Evolutionary conservation across 306 rosid species (phyloP).

Genomic region (Fagus sylvatica): DNA sequence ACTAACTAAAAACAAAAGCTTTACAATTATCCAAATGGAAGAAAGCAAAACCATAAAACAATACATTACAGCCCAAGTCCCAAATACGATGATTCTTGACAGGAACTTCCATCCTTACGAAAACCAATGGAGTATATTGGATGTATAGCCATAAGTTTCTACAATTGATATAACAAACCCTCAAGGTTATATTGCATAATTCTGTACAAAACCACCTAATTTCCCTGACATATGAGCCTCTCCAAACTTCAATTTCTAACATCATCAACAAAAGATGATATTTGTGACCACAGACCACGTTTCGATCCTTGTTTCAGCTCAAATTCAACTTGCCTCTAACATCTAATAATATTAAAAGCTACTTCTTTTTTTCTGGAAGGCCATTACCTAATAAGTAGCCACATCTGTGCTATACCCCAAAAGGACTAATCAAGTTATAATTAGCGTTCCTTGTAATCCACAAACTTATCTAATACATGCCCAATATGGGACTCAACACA

Average conservation of each 20-base stretch:
- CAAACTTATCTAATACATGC: too few relatives aligned
- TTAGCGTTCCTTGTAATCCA: too few relatives aligned
- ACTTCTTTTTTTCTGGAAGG: neutral
- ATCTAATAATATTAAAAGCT: neutral
- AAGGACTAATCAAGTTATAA: too few relatives aligned
- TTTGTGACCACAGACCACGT: neutral
- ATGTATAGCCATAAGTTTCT: too few relatives aligned
- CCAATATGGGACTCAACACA: too few relatives aligned
- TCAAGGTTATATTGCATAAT: neutral
- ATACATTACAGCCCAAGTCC: neutral
- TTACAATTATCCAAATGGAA: neutral
- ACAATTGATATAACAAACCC: neutral
- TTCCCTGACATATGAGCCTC: neutral
- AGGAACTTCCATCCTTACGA: neutral
- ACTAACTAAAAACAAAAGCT: neutral
- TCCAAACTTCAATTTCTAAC: neutral
- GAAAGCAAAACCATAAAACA: neutral
- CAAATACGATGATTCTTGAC: neutral
- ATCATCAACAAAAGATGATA: neutral
- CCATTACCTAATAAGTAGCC: neutral
- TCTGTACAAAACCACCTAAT: neutral
- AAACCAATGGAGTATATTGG: neutral
- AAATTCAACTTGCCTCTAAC: neutral
- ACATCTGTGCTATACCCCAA: rapidly evolving
- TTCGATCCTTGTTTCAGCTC: neutral